Evolutionary conservation across 1,139 yeast species (phyloP), one percentile per base, ranked within the genome.

Genomic region (Candida glucosophila): DNA sequence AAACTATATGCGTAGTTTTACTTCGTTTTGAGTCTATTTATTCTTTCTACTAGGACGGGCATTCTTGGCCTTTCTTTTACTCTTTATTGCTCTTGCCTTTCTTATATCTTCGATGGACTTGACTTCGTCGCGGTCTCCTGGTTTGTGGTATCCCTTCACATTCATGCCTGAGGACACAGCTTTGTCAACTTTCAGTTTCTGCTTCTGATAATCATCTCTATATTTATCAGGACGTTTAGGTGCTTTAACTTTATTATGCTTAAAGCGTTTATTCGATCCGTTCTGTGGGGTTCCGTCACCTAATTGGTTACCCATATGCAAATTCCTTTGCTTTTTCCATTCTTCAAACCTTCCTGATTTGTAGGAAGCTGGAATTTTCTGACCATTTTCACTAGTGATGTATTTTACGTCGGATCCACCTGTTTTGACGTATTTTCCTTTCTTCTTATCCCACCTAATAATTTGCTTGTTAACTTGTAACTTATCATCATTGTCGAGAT

Each of bases 371-470:
- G 98, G 96, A 30, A 92, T 76, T 51, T 73, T 75, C 43, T 82
- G 88, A 6, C 99, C 99, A 51, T 85, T 78, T 51, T 92, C 99
- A 37, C 97, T 94, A 37, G 86, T 79, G 43, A 92, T 90, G 52
- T 68, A 90, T 56, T 83, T 88, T 10, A 7, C 12, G 44, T 82
- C 90, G 14, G 80, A 71, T 31, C 92, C 82, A 41, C 73, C 77
- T 12, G 83, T 67, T 47, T 86, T 85, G 47, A 88, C 70, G 52
- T 83, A 90, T 40, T 86, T 86, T 41, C 94, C 93, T 53, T 83
- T 80, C 70, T 86, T 86, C 54, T 74, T 81, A 58, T 90, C 97
- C 98, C 98, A 92, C 49, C 73, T 70, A 71, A 78, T 78, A 24
- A 80, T 75, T 38, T 82, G 90, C 33, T 70, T 71, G 39, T 76